phyloP scores from a whole-genome alignment of 202 grass and related monocot genomes.

The Setaria italica region DNA sequence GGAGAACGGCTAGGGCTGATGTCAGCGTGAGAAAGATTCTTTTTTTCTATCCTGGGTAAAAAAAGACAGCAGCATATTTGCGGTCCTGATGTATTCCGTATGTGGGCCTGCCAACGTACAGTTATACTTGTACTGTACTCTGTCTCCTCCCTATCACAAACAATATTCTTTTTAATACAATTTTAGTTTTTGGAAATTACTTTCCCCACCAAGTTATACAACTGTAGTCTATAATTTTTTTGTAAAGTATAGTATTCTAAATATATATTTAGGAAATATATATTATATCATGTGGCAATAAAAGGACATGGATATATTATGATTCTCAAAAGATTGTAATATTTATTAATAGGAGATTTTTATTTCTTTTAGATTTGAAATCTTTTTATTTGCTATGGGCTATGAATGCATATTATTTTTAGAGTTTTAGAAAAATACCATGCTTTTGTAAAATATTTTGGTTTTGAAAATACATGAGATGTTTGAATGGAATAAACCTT shows the following conservation, averaged over 20 bases:
- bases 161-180: background rate
- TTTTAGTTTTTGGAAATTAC: background rate
- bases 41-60: background rate
- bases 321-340: background rate
- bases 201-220: background rate
- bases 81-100: background rate
- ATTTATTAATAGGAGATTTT: background rate
- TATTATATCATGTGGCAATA: background rate
- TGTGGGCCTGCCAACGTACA: background rate
- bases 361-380: background rate
- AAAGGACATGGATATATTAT: background rate
- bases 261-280: background rate
- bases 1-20: slow-evolving; percentile 53
- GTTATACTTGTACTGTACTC: background rate
- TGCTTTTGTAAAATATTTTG: background rate
- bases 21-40: background rate
- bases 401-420: background rate
- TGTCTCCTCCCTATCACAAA: background rate
- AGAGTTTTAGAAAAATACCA: background rate
- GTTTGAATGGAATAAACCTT: too few species aligned
- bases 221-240: background rate
- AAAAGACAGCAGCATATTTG: background rate
- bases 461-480: too few species aligned
- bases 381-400: background rate
- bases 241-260: background rate